Conservation (phyloP, 106 monocot species). For the Dendrobium officinale region DNA sequence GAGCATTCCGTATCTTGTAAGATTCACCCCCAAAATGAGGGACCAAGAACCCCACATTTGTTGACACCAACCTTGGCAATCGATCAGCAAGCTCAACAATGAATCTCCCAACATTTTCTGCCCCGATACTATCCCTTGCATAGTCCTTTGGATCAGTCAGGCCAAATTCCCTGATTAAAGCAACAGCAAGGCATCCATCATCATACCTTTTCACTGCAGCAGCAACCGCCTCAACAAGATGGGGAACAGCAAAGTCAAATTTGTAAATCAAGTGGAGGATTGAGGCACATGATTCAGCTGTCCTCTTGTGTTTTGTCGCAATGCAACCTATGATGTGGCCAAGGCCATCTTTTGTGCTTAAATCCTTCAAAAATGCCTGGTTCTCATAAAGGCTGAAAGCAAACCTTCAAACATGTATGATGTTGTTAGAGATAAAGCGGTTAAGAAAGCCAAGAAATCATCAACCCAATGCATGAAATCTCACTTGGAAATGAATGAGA, state of each 20-base stretch:
- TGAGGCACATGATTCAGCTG: constrained; percentile 57
- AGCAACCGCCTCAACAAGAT: constrained; percentile 56
- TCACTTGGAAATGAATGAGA: constrained; percentile 85
- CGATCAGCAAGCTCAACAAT: constrained; percentile 77
- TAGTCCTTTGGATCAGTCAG: constrained; percentile 81
- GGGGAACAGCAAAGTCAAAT: constrained; percentile 69
- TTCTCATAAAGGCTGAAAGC: constrained; percentile 72
- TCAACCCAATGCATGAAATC: background rate
- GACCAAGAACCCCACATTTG: constrained; percentile 75
- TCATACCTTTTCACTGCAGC: constrained; percentile 61
- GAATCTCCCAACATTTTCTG: constrained; percentile 90
- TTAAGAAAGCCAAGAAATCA: background rate
- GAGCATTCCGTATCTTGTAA: constrained; percentile 89
- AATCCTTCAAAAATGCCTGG: constrained; percentile 50
- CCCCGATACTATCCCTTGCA: constrained; percentile 67
- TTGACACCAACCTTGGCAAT: constrained; percentile 73
- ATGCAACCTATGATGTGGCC: constrained; percentile 62
- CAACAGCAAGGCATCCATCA: constrained; percentile 69
- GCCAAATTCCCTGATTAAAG: constrained; percentile 77
- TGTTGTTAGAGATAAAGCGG: background rate
- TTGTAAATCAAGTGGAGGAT: constrained; percentile 78
- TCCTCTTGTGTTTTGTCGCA: constrained; percentile 49
- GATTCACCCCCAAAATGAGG: constrained; percentile 99
- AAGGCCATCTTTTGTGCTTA: constrained; percentile 53
- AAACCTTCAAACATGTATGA: constrained; percentile 36